Evolutionary conservation across 2,329 filamentous ascomycete species (phyloP), one percentile per base, ranked within the genome.

Genomic region (Pestalotiopsis sp.): DNA sequence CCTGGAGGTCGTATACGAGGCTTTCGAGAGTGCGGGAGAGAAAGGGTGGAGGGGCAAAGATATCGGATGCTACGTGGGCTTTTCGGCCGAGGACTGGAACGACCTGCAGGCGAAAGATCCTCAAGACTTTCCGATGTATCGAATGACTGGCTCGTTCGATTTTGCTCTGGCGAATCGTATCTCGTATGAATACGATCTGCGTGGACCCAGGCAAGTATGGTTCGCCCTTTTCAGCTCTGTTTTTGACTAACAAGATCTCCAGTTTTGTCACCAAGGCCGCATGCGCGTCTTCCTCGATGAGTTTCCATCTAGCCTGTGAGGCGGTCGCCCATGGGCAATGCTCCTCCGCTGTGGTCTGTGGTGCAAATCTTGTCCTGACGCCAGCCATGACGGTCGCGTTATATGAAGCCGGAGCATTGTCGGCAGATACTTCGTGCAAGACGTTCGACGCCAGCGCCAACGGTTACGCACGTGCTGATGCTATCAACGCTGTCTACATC

Each of bases 381-480:
- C 77, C 76, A 0, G 77, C 75, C 9, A 71, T 71, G 25, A 70
- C 68, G 11, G 69, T 74, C 27, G n/a, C 12, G 2, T 27, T 66
- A 20, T 14, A 17, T 3, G 41, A 69, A 25, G 57, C 69, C 14
- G 70, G 69, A 11, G 63, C 72, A 7, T 66, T 76, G 3, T 72
- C 70, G 7, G 72, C 76, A 6, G 67, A 70, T 3, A 72, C 70
- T 1, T 71, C 63, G 2, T 75, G 70, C 66, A 69, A 75, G 31
- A 74, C 73, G 17, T 83, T 80, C 65, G 82, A 83, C 67, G 69
- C 74, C 7, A 66, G 71, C 5, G 84, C 81, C 1, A 75, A 82
- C 67, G 85, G 84, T 0, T 86, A 85, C 68, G 81, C 76, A 0
- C 76, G 83, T 4, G 83, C 80, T 2, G 84, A 86, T 68, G 84